Conservation (phyloP, 495 filamentous ascomycete genomes). For the Evansstolkia leycettana region DNA sequence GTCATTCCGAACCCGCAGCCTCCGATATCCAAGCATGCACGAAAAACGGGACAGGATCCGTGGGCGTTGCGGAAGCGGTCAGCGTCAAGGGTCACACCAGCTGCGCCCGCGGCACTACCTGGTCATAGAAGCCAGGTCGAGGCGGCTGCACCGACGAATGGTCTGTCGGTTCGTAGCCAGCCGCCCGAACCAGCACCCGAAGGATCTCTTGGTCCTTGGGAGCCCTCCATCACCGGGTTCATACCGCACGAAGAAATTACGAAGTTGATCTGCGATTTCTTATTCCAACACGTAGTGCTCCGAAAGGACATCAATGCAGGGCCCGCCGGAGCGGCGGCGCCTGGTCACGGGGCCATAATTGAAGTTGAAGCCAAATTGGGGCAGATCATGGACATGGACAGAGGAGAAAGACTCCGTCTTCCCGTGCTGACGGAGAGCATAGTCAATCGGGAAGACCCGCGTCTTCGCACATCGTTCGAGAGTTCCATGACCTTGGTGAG, state of each 20-base stretch:
- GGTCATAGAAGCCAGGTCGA: slow-evolving; percentile 10
- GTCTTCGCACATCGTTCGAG: slow-evolving; percentile 46
- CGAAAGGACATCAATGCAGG: slow-evolving; percentile 38
- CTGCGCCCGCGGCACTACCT: slow-evolving; percentile 8
- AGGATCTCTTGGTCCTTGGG: slow-evolving; percentile 51
- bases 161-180: slow-evolving; percentile 1
- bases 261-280: slow-evolving; percentile 57
- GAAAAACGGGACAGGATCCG: slow-evolving; percentile 11
- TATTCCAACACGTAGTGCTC: slow-evolving; percentile 55
- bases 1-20: slow-evolving; percentile 24
- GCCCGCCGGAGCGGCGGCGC: slow-evolving; percentile 31
- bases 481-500: slow-evolving; percentile 80
- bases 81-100: slow-evolving; percentile 8
- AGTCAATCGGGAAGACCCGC: slow-evolving; percentile 37
- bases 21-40: slow-evolving; percentile 22
- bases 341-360: slow-evolving; percentile 53
- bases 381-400: slow-evolving; percentile 57
- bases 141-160: slow-evolving; percentile 7
- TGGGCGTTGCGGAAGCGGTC: slow-evolving; percentile 18
- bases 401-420: slow-evolving; percentile 50
- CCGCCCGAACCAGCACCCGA: slow-evolving; percentile 6
- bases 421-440: slow-evolving; percentile 56
- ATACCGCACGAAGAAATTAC: slow-evolving; percentile 57
- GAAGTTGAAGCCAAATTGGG: slow-evolving; percentile 92
- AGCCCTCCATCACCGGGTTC: slow-evolving; percentile 53